Conservation (phyloP, 2,329 filamentous ascomycete genomes). For the Mycosphaerella arachidis region DNA sequence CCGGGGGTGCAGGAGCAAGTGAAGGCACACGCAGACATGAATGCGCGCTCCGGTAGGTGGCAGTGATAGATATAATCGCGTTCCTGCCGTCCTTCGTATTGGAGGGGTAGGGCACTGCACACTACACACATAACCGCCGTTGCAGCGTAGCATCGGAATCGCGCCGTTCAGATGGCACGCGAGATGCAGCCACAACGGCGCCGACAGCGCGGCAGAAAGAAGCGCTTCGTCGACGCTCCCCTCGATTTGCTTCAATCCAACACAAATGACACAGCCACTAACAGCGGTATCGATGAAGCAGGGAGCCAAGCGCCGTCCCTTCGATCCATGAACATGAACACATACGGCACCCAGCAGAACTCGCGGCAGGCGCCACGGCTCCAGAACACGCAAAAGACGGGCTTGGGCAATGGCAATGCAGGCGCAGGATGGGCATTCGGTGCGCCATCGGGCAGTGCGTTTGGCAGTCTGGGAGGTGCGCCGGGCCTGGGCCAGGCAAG, state of each 20-base stretch:
- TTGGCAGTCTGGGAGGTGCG: conserved; percentile 18
- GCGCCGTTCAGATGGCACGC: background rate
- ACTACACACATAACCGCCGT: background rate
- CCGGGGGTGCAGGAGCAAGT: background rate
- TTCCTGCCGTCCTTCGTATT: background rate
- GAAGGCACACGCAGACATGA: conserved; percentile 3
- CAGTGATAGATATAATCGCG: background rate
- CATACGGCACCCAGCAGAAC: conserved; percentile 41
- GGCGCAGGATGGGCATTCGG: conserved; percentile 54
- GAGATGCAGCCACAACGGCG: conserved; percentile 4
- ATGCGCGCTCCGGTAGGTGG: conserved; percentile 6
- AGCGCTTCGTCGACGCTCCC: conserved; percentile 4
- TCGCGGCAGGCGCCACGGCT: conserved; percentile 27
- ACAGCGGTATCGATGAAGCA: conserved; percentile 16
- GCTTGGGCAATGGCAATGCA: conserved; percentile 44
- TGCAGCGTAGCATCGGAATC: background rate
- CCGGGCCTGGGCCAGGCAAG: conserved; percentile 22
- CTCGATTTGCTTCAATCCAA: background rate
- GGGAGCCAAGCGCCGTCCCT: conserved; percentile 38
- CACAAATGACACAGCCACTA: conserved; percentile 11
- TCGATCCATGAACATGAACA: conserved; percentile 49
- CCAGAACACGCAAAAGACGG: conserved; percentile 32
- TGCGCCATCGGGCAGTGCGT: conserved; percentile 47
- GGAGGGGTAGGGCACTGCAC: background rate
- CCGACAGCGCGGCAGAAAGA: conserved; percentile 1